Conservation (phyloP, 2,329 filamentous ascomycete species). For the Trichoderma citrinoviride region DNA sequence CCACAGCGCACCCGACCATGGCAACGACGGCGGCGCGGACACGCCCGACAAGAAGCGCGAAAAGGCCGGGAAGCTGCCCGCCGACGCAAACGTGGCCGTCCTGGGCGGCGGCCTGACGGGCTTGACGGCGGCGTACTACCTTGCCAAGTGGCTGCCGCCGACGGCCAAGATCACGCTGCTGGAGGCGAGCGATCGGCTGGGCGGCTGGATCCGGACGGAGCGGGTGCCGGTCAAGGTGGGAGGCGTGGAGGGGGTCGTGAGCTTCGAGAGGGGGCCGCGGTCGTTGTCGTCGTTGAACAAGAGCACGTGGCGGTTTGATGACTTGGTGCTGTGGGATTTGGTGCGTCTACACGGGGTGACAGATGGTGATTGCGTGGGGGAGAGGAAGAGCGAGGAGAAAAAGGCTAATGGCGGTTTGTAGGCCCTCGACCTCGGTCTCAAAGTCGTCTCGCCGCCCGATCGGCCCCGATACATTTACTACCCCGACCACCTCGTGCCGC, state of each 20-base stretch:
- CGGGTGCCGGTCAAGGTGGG: slow-evolving; percentile 54
- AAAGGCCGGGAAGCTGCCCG: slow-evolving; percentile 3
- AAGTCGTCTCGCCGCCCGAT: slow-evolving; percentile 50
- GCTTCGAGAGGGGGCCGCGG: slow-evolving; percentile 83
- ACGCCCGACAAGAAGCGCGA: not conserved
- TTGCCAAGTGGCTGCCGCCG: slow-evolving; percentile 63
- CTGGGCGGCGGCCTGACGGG: slow-evolving; percentile 83
- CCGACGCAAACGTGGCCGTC: slow-evolving; percentile 54
- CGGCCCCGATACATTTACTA: slow-evolving; percentile 76
- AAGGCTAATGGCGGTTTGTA: slow-evolving; percentile 22
- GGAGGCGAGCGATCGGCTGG: slow-evolving; percentile 66
- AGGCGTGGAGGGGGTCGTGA: slow-evolving; percentile 55
- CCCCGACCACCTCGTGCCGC: slow-evolving; percentile 61
- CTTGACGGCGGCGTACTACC: slow-evolving; percentile 72
- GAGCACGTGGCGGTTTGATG: slow-evolving; percentile 49
- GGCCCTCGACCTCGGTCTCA: slow-evolving; percentile 38
- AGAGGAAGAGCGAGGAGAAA: not conserved
- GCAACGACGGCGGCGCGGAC: not conserved
- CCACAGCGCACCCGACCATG: not conserved
- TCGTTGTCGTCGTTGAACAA: slow-evolving; percentile 60
- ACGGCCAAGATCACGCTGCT: slow-evolving; percentile 74
- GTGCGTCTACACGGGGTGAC: slow-evolving; percentile 44
- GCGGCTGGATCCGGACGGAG: slow-evolving; percentile 80
- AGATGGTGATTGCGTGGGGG: too few species aligned
- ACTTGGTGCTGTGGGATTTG: slow-evolving; percentile 67